These are phyloP conservation scores for Kazachstania sp. DNA, from an alignment of 1,139 yeast genomes.

Conservation along the genomic window DNA sequence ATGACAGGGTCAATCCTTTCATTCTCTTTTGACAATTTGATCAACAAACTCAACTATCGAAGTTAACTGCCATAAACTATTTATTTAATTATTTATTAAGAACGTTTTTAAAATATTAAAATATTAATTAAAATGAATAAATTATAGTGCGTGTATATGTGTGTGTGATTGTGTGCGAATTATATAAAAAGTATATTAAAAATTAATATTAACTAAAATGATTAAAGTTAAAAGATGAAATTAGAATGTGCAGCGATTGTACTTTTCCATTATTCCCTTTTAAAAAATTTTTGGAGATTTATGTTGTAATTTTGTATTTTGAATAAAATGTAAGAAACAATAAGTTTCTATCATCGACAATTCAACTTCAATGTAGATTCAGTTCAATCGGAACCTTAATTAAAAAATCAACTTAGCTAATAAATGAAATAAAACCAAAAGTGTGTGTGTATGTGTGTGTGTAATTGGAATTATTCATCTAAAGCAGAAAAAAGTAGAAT, in stretches of 20 bases:
- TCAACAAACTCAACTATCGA: too few relatives aligned
- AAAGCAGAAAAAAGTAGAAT: neutral
- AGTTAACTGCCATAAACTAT: too few relatives aligned
- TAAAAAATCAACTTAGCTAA: constrained; percentile 5
- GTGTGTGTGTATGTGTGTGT: constrained; percentile 13
- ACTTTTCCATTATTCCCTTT: constrained; percentile 4
- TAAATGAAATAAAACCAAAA: neutral
- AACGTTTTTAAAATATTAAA: constrained; percentile 4
- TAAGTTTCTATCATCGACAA: neutral
- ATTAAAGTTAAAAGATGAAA: constrained; percentile 10
- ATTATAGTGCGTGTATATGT: constrained; percentile 17
- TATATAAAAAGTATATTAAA: constrained; percentile 16
- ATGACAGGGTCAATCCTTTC: too few relatives aligned
- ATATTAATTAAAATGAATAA: constrained; percentile 13
- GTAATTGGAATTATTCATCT: constrained; percentile 3
- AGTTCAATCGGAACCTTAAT: constrained; percentile 6
- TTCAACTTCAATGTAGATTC: neutral
- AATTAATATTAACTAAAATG: constrained; percentile 13
- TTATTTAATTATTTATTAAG: too few relatives aligned
- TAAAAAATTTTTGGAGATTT: constrained; percentile 3
- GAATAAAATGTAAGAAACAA: neutral
- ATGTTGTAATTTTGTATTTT: constrained; percentile 1
- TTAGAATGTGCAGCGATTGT: constrained; percentile 14
- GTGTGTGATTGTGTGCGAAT: constrained; percentile 12
- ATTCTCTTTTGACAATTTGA: too few relatives aligned